phyloP scores from a whole-genome alignment of 2,329 filamentous ascomycete species.

The Pseudopyricularia cyperi region DNA sequence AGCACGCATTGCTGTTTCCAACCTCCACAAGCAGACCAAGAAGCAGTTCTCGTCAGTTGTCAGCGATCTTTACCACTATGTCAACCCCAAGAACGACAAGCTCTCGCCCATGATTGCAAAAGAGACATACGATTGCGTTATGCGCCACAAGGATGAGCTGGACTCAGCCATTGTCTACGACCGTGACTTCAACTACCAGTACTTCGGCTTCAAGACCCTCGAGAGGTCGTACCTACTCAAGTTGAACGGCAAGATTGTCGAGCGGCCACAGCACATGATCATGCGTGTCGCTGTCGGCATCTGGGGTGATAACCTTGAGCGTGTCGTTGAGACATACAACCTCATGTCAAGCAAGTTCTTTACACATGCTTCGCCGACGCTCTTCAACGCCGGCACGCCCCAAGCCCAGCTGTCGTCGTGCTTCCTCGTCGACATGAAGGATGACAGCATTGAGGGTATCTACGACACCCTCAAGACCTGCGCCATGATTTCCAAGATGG shows the following conservation, averaged over 20 bases:
- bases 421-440: constrained; percentile 99
- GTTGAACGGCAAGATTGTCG: constrained; percentile 88
- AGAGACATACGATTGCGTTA: constrained; percentile 80
- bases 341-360: constrained; percentile 98
- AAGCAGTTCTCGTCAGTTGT: constrained; percentile 98
- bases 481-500: constrained; percentile 99
- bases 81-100: constrained; percentile 83
- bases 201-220: constrained; percentile 98
- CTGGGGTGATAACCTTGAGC: constrained; percentile 89
- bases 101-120: constrained; percentile 90
- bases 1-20: constrained; percentile 95
- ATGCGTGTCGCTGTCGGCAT: constrained; percentile 98
- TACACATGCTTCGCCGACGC: constrained; percentile 86
- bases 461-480: constrained; percentile 99
- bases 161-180: constrained; percentile 99
- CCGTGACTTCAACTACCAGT: constrained; percentile 99
- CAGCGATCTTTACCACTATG: constrained; percentile 84
- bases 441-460: constrained; percentile 97
- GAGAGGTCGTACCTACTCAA: constrained; percentile 96
- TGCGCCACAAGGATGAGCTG: constrained; percentile 92
- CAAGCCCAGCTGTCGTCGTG: constrained; percentile 92
- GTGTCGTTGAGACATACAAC: constrained; percentile 94
- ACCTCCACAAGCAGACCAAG: constrained; percentile 99
- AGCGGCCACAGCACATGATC: constrained; percentile 98
- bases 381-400: constrained; percentile 96